Base-by-base conservation (phyloP, 2,329 filamentous ascomycete genomes). In the Penicillium capsulatum region DNA sequence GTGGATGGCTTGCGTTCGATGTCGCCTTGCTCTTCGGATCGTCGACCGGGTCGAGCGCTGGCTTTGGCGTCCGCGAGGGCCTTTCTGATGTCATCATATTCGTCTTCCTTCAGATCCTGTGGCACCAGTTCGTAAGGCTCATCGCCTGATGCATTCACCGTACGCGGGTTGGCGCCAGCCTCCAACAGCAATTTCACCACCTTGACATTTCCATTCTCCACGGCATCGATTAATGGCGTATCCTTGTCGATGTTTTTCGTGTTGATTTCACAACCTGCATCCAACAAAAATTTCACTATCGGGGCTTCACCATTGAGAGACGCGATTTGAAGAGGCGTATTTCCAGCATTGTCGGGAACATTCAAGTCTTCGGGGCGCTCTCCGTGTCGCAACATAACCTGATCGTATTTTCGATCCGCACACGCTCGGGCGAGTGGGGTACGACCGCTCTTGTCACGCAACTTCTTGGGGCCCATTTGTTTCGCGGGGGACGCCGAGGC, bases 271-370 rank as follows among this genome's bases (percentile, higher is more conserved):
- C 90, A 95, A 22, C 87, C 86, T 47, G 87, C 83, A 7, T 86
- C 79, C 46, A 98, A 81, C 27, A 98, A 70, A 37, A 94, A 84
- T 60, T 86, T 82, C 27, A 97, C 92, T 40, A 97, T 90, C 38
- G 92, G 80, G 20, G 83, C 82, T 61, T 83, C 86, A 5, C 92
- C 92, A 58, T 92, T 84, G 42, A 98, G 75, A 20, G 90, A 82
- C 22, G 92, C 91, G 50, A 95, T 92, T 64, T 98, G 92, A 22
- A 98, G 73, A 16, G 92, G 92, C 1, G 91, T 94, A 57, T 97
- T 97, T n/a, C 88, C 87, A 10, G 92, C 92, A 60, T 95, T 94
- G 59, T 98, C 92, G 16, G 86, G 89, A 6, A 90, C 78, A 53
- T 98, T 86, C 38, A 97, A 66, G 63, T 97, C 89, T 47, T 94